Percentiles rank a stretch among this genome's conserved stretches.
Evolutionary conservation across 2,329 filamentous ascomycete genomes (phyloP).

Genomic region (Apiospora phragmitis): DNA sequence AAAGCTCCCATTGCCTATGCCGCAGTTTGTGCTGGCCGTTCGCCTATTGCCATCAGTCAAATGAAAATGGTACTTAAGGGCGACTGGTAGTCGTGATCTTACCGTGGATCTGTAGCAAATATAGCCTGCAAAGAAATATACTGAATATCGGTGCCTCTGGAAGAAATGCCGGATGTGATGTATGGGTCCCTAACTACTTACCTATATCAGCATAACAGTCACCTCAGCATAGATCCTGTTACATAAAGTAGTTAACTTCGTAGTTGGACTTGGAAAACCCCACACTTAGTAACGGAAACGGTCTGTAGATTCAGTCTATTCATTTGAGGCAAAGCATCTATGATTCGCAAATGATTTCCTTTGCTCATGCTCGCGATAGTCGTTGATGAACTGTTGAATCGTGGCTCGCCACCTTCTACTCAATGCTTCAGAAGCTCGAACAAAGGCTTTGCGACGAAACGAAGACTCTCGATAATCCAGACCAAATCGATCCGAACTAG

Average conservation of each 20-base stretch:
- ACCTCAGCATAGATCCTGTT: background rate
- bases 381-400: background rate
- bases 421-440: background rate
- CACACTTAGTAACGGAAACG: background rate
- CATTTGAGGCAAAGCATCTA: background rate
- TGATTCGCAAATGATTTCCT: background rate
- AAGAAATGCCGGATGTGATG: background rate
- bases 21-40: background rate
- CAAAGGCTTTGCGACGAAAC: background rate
- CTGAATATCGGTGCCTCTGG: background rate
- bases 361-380: slow-evolving; percentile 1
- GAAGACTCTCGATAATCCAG: background rate
- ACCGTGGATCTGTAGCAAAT: background rate
- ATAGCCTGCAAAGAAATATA: background rate
- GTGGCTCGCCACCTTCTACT: background rate
- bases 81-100: background rate
- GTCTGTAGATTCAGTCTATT: background rate
- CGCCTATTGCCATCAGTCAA: background rate
- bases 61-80: background rate
- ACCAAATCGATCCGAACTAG: no score
- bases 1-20: background rate
- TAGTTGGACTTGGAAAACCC: background rate
- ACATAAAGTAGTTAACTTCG: no score
- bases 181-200: background rate
- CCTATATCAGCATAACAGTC: background rate